These are phyloP conservation scores for Dipodascopsis uninucleata DNA, from an alignment of 805 yeast genomes.

Conservation along the genomic window DNA sequence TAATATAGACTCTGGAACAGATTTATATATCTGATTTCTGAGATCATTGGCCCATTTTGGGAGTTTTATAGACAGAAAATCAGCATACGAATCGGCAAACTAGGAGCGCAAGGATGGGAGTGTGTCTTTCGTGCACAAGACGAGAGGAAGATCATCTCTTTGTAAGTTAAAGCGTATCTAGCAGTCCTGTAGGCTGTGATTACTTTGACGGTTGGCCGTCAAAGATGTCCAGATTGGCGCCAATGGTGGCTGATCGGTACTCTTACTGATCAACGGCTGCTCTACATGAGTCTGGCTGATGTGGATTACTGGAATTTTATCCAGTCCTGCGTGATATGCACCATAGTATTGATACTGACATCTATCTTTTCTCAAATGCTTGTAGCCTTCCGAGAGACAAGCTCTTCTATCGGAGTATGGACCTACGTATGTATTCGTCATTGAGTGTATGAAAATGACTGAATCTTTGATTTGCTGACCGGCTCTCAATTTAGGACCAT, in stretches of 20 bases:
- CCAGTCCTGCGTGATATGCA: neutral
- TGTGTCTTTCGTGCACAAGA: slow-evolving; percentile 22
- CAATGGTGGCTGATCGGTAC: no score
- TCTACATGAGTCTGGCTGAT: no score
- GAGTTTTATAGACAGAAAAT: no score
- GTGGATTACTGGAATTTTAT: neutral
- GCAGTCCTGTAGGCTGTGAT: no score
- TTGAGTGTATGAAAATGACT: neutral
- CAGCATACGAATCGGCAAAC: no score
- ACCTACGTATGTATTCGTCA: slow-evolving; percentile 16
- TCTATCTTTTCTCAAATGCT: slow-evolving; percentile 1
- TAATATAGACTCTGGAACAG: no score
- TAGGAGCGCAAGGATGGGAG: no score
- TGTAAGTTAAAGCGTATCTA: slow-evolving; percentile 17
- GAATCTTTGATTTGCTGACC: neutral
- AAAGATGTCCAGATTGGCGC: no score
- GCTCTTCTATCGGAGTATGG: slow-evolving; percentile 25
- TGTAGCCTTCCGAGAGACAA: slow-evolving; percentile 21
- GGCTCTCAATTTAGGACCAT: slow-evolving; percentile 7
- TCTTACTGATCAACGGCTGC: no score
- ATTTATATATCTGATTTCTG: no score
- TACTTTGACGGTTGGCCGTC: no score
- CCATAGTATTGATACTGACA: neutral
- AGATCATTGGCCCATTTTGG: no score
- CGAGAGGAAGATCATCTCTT: slow-evolving; percentile 20